Evolutionary conservation across 441 rosid genomes (phyloP).

Genomic region (Populus hybrid): DNA sequence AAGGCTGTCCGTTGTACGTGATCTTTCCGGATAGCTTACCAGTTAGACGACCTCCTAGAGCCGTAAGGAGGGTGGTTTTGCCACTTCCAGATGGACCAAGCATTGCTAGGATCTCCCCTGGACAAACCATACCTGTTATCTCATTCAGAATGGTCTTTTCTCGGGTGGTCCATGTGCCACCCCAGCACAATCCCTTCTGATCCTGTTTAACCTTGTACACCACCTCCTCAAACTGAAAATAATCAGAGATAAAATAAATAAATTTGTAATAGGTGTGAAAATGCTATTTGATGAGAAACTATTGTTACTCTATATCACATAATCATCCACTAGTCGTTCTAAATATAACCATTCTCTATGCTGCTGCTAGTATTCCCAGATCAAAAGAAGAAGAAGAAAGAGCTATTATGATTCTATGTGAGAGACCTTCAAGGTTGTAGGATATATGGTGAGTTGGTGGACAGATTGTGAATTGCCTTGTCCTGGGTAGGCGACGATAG

Average conservation of each 20-base stretch:
- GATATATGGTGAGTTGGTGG: slow-evolving; percentile 42
- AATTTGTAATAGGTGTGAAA: neutral
- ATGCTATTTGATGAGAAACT: neutral
- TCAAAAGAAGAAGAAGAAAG: neutral
- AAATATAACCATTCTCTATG: neutral
- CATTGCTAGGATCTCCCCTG: slow-evolving; percentile 94
- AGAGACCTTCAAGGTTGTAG: slow-evolving; percentile 78
- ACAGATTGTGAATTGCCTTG: slow-evolving; percentile 39
- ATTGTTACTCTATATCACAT: neutral
- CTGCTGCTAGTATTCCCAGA: neutral
- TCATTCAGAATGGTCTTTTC: slow-evolving; percentile 81
- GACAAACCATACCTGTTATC: slow-evolving; percentile 73
- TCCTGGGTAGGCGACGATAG: slow-evolving; percentile 45
- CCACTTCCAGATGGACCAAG: slow-evolving; percentile 98
- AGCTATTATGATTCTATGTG: neutral
- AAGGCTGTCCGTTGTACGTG: slow-evolving; percentile 83
- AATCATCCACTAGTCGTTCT: neutral
- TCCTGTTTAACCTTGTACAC: slow-evolving; percentile 77
- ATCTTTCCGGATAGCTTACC: slow-evolving; percentile 71
- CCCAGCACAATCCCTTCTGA: slow-evolving; percentile 44
- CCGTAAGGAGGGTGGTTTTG: slow-evolving; percentile 93
- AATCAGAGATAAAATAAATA: neutral
- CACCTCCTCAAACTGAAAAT: slow-evolving; percentile 81
- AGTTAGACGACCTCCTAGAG: slow-evolving; percentile 86
- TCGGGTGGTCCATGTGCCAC: slow-evolving; percentile 47